Percentiles rank a stretch among this genome's conserved stretches.
Conservation (phyloP, 1,284 basidiomycete genomes). For the Trichosporon coremiiforme region DNA sequence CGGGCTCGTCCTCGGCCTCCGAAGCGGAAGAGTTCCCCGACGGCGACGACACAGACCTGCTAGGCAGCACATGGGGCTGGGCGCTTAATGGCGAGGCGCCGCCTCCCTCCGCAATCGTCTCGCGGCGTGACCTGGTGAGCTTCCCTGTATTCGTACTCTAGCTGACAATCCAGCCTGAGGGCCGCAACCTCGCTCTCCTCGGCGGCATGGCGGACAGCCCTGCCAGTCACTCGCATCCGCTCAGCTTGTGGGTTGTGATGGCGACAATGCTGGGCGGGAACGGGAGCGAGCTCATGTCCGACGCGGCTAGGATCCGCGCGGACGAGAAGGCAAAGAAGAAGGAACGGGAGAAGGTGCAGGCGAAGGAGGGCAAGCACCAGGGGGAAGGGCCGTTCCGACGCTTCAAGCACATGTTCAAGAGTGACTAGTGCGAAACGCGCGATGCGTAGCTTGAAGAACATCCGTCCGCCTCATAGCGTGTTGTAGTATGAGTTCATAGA, state of each 20-base stretch:
- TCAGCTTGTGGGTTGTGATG: slow-evolving; percentile 25
- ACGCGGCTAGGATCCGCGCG: slow-evolving; percentile 15
- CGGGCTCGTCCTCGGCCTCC: not conserved
- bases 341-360: not conserved
- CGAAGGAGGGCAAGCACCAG: slow-evolving; percentile 2
- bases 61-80: slow-evolving; percentile 47
- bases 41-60: not conserved
- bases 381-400: not conserved
- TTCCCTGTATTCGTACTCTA: not conserved
- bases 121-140: slow-evolving; percentile 54
- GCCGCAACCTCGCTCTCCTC: slow-evolving; percentile 50
- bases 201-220: slow-evolving; percentile 52
- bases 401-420: slow-evolving; percentile 12
- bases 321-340: slow-evolving; percentile 7
- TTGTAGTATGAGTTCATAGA: too few species aligned
- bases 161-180: slow-evolving; percentile 43
- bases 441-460: too few species aligned
- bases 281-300: not conserved
- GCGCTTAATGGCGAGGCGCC: slow-evolving; percentile 55
- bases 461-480: too few species aligned
- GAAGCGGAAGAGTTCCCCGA: not conserved
- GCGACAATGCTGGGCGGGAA: slow-evolving; percentile 8
- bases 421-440: not conserved
- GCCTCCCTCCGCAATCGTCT: slow-evolving; percentile 54
- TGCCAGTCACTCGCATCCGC: slow-evolving; percentile 29